Evolutionary conservation across 345 rosid species (phyloP).

Genomic region (Noccaea bulbosa): DNA sequence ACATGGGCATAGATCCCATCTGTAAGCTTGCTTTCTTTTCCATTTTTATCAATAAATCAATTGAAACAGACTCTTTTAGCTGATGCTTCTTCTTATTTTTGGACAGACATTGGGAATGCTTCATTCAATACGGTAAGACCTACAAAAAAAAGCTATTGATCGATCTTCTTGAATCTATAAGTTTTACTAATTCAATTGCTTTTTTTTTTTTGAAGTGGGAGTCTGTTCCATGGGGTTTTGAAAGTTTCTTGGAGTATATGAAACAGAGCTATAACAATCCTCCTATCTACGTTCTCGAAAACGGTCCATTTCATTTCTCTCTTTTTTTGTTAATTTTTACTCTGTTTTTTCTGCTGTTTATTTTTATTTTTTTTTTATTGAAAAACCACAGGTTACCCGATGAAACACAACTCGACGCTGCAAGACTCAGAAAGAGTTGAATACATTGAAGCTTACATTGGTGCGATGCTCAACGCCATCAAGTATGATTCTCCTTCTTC

Average conservation of each 20-base stretch:
- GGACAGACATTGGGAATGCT: slow-evolving; percentile 41
- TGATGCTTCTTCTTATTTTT: slow-evolving; percentile 20
- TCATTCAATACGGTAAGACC: slow-evolving; percentile 30
- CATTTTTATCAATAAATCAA: neutral
- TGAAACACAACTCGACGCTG: slow-evolving; percentile 36
- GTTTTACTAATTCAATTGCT: neutral
- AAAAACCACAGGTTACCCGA: slow-evolving; percentile 40
- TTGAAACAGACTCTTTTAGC: neutral
- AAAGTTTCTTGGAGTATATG: slow-evolving; percentile 46
- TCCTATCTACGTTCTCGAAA: slow-evolving; percentile 57
- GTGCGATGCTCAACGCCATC: slow-evolving; percentile 50
- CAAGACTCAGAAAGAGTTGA: slow-evolving; percentile 49
- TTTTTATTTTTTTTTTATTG: neutral
- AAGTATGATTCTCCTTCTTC: slow-evolving; percentile 36
- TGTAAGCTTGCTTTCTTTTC: slow-evolving; percentile 40
- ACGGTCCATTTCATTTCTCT: slow-evolving; percentile 43
- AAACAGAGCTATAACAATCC: slow-evolving; percentile 50
- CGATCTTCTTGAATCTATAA: neutral
- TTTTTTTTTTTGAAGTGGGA: slow-evolving; percentile 40
- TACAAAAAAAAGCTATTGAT: neutral
- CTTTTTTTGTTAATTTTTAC: neutral
- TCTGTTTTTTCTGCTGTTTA: neutral
- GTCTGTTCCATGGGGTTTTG: slow-evolving; percentile 44
- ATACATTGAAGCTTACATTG: slow-evolving; percentile 45
- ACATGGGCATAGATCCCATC: slow-evolving; percentile 35